Evolutionary conservation across 148 eudicot species (phyloP).

Genomic region (Rhododendron ovatum): DNA sequence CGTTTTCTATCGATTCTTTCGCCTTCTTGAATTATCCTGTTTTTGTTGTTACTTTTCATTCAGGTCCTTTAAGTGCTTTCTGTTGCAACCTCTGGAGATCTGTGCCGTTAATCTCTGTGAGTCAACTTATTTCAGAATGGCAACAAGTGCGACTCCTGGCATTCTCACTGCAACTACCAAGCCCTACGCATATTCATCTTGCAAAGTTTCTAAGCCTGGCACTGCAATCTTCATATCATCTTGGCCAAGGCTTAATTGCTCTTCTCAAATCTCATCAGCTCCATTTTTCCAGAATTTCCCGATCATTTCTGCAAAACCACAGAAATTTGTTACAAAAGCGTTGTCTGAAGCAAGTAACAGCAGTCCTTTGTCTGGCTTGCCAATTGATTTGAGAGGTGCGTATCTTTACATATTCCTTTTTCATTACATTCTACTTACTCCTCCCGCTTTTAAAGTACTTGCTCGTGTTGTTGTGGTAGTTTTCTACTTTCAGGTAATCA

Average conservation of each 20-base stretch:
- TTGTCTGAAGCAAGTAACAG: constrained; percentile 59
- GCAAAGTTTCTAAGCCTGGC: constrained; percentile 34
- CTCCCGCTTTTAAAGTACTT: not conserved
- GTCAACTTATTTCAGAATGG: constrained; percentile 41
- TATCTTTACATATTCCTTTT: constrained; percentile 1
- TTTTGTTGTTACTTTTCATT: not conserved
- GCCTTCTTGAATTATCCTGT: not conserved
- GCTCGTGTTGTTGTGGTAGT: not conserved
- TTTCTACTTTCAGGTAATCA: not conserved
- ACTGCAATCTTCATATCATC: constrained; percentile 36
- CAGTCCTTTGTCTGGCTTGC: constrained; percentile 64
- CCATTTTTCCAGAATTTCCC: constrained; percentile 31
- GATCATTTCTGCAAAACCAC: constrained; percentile 26
- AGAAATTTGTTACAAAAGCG: constrained; percentile 52
- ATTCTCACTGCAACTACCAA: constrained; percentile 42
- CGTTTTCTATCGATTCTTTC: not conserved
- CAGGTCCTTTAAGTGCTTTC: not conserved
- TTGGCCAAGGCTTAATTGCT: constrained; percentile 52
- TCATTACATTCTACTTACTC: not conserved
- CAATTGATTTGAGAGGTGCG: constrained; percentile 80
- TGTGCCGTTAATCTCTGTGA: not conserved
- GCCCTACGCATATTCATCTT: constrained; percentile 38
- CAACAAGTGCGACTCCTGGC: constrained; percentile 52
- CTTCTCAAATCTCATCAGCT: constrained; percentile 41
- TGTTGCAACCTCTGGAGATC: constrained; percentile 18